Conservation (phyloP, 2,329 filamentous ascomycete species). For the Elsinoe arachidis region DNA sequence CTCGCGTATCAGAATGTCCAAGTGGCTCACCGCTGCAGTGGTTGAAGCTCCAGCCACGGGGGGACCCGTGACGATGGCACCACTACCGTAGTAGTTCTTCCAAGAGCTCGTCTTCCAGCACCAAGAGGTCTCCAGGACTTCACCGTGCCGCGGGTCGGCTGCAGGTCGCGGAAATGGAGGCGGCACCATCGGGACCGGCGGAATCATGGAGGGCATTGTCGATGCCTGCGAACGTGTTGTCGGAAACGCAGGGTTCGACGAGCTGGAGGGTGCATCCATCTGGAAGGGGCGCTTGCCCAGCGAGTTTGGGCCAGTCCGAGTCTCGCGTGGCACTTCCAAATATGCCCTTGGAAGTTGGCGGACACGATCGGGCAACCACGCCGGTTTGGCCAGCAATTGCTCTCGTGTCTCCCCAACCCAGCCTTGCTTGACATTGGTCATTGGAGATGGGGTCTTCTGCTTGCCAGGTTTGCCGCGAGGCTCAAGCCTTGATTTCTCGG, state of each 20-base stretch:
- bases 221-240: not conserved
- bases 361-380: not conserved
- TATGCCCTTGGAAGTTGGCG: constrained; percentile 7
- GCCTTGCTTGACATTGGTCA: not conserved
- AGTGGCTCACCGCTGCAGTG: no score
- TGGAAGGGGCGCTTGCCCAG: not conserved
- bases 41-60: no score
- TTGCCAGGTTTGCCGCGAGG: not conserved
- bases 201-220: not conserved
- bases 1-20: no score
- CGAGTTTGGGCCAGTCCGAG: no score
- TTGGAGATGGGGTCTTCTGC: not conserved
- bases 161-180: not conserved
- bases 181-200: not conserved
- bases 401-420: constrained; percentile 2
- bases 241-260: not conserved
- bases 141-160: not conserved
- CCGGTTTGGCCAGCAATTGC: not conserved
- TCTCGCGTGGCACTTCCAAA: not conserved
- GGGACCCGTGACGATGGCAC: not conserved
- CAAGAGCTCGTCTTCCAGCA: not conserved
- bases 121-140: not conserved
- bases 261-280: not conserved
- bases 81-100: not conserved
- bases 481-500: not conserved